Percentiles rank a stretch among this genome's conserved stretches.
phyloP scores from a whole-genome alignment of 306 rosid genomes.

The Geum urbanum region DNA sequence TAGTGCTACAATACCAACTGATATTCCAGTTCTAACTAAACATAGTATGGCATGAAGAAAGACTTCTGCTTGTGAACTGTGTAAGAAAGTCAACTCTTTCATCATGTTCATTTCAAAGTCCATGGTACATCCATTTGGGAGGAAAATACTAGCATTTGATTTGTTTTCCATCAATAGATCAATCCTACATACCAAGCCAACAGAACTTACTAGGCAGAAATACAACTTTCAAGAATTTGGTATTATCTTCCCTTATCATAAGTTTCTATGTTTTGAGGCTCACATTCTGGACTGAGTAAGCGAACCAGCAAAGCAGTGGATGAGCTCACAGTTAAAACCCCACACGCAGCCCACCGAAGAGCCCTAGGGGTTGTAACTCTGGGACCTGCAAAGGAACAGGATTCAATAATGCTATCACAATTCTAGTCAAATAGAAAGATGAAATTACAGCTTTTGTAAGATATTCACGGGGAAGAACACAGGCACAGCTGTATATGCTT shows the following conservation, averaged over 20 bases:
- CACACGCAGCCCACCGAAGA: slow-evolving; percentile 87
- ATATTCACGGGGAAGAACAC: slow-evolving; percentile 6
- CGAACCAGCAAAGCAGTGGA: slow-evolving; percentile 81
- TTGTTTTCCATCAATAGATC: background rate
- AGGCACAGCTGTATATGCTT: background rate
- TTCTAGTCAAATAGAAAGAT: background rate
- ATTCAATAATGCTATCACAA: slow-evolving; percentile 4
- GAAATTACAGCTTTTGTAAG: background rate
- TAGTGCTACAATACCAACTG: background rate
- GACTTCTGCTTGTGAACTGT: too few species aligned
- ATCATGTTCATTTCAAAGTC: background rate
- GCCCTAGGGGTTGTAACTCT: slow-evolving; percentile 75
- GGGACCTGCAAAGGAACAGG: slow-evolving; percentile 57
- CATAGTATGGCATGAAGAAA: background rate
- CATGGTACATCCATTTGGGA: slow-evolving; percentile 1
- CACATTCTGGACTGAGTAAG: slow-evolving; percentile 88
- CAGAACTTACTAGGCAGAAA: background rate
- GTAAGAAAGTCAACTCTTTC: background rate
- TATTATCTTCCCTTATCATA: slow-evolving; percentile 62
- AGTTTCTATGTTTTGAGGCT: slow-evolving; percentile 92
- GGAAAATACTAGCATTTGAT: background rate
- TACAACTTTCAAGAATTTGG: slow-evolving; percentile 1
- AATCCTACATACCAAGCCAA: background rate
- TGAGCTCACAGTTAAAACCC: slow-evolving; percentile 69
- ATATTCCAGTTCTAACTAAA: background rate